Evolutionary conservation across 352 stramenopile species (phyloP), one percentile per base, ranked within the genome.

Genomic region (Plasmopara viticola): DNA sequence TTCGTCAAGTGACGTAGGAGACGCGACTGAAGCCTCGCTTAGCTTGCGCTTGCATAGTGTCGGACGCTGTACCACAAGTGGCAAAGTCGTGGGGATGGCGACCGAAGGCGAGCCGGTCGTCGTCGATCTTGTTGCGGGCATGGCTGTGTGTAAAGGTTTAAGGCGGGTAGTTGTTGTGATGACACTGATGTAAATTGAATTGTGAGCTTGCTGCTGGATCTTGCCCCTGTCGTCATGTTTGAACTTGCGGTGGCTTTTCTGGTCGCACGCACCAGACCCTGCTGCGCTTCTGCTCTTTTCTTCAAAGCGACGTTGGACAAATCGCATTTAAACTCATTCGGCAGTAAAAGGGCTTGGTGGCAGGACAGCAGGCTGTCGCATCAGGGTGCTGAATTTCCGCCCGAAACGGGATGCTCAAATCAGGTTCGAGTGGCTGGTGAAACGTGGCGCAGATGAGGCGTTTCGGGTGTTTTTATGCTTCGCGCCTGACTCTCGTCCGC

Each of bases 31-130:
- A 14, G 18, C 49, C 28, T 51, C 51, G 14, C 64, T 76, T 17
- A 70, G 53, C 57, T 80, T 81, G 58, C 73, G 73, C 68, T 84
- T 84, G 40, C 62, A 62, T 31, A 84, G 33, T 44, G 37, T 64
- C 17, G 68, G 70, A 14, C 70, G 70, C 57, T 75, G 74, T 56
- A 70, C 55, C 8, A 61, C 71, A 14, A 79, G 49, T 18, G 48
- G 61, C 50, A 35, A 54, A 39, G n/a, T 45, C 41, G 33, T 51
- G 44, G 51, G 69, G 49, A 29, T 68, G 48, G 34, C 57, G 68
- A 35, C 47, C 48, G 41, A 49, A 42, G 53, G 46, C 3, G 60
- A 50, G 7, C 13, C 30, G 14, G 30, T 15, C n/a, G 29, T 40
- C n/a, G 44, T 40, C 8, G 44, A 29, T 17, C 10, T 49, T 40